Evolutionary conservation across 805 yeast genomes (phyloP).

Genomic region (Cyberlindnera nakhonratchasimensis): DNA sequence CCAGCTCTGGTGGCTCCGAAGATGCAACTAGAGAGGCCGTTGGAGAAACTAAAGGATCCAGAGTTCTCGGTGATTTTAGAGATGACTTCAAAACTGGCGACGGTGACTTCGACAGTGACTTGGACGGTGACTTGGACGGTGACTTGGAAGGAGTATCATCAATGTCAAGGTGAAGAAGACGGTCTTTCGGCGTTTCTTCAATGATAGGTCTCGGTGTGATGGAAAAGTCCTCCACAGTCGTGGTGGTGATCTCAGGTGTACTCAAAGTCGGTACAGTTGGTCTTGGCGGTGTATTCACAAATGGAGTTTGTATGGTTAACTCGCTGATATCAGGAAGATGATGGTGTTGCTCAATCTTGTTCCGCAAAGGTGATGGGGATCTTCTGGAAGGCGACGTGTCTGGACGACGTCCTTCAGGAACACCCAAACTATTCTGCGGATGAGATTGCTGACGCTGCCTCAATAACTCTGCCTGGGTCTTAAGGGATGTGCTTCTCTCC

Average conservation of each 20-base stretch:
- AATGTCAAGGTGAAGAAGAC: background rate
- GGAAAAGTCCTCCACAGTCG: background rate
- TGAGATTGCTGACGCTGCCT: constrained; percentile 2
- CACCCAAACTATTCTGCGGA: background rate
- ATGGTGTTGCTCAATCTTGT: background rate
- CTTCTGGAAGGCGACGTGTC: constrained; percentile 5
- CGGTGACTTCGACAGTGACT: no score
- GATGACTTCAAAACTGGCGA: constrained; percentile 12
- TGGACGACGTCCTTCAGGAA: background rate
- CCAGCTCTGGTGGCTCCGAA: constrained; percentile 13
- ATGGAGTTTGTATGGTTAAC: constrained; percentile 1
- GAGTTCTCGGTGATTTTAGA: background rate
- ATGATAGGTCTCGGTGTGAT: background rate
- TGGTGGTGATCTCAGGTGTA: constrained; percentile 3
- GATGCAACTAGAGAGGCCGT: no score
- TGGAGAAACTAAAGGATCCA: background rate
- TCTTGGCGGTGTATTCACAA: constrained; percentile 4
- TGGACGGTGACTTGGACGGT: no score
- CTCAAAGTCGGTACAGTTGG: constrained; percentile 1
- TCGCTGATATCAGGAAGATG: constrained; percentile 19
- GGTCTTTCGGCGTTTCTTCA: background rate
- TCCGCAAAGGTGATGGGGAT: constrained; percentile 21
- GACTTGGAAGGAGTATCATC: background rate
- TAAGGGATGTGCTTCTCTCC: constrained; percentile 11
- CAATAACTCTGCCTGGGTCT: constrained; percentile 3